Evolutionary conservation across 352 stramenopile genomes (phyloP).

Genomic region (Phytophthora ramorum): DNA sequence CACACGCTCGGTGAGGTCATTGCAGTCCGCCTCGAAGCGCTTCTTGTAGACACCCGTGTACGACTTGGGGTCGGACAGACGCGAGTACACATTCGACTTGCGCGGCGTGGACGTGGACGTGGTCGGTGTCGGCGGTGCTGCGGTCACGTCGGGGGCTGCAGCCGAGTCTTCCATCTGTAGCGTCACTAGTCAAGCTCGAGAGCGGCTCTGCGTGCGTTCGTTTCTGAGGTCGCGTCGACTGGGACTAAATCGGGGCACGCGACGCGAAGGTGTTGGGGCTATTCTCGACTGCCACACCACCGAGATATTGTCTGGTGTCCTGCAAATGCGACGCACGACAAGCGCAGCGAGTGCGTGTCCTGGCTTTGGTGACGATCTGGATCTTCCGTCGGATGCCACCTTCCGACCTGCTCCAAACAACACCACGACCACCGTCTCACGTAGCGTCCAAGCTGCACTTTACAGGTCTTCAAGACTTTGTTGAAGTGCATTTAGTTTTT

Average conservation of each 20-base stretch:
- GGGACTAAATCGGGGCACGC: conserved; percentile 12
- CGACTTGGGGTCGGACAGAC: conserved; percentile 63
- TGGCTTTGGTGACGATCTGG: conserved; percentile 33
- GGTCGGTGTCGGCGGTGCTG: conserved; percentile 7
- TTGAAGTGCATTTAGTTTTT: not conserved
- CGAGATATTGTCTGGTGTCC: conserved; percentile 14
- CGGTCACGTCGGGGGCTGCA: not conserved
- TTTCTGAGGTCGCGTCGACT: conserved; percentile 16
- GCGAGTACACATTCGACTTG: conserved; percentile 58
- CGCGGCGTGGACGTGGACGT: conserved; percentile 20
- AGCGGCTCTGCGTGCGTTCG: conserved; percentile 7
- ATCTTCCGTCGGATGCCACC: no score
- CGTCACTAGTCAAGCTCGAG: conserved; percentile 10
- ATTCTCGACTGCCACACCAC: conserved; percentile 25
- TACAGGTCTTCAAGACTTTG: not conserved
- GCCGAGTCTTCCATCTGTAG: conserved; percentile 21
- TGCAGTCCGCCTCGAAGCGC: conserved; percentile 59
- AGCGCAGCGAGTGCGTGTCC: conserved; percentile 3
- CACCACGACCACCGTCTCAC: conserved; percentile 7
- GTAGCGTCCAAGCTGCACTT: not conserved
- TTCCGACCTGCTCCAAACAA: conserved; percentile 17
- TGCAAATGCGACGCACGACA: conserved; percentile 33
- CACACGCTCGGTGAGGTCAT: conserved; percentile 55
- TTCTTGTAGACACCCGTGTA: conserved; percentile 77
- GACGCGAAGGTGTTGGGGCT: conserved; percentile 1